Evolutionary conservation across 345 rosid genomes (phyloP), one percentile per base, ranked within the genome.

Genomic region (Euclidium syriacum): DNA sequence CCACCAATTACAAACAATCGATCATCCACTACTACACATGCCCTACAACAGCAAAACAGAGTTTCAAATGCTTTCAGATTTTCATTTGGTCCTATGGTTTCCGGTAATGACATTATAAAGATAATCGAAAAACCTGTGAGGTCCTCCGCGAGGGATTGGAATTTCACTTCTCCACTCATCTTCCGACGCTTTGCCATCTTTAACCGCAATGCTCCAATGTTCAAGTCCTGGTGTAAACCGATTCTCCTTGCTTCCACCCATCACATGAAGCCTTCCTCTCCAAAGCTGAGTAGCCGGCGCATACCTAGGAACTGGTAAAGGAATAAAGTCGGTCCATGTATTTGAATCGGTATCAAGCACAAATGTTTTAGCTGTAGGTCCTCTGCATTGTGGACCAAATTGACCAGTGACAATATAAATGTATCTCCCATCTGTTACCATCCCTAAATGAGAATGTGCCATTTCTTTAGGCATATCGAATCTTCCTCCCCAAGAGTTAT

Each of bases 371-470:
- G 97, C 83, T 26, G 95, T 90, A 55, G 99, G 88, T 0, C 96
- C 96, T 73, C 97, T 81, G 60, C 97, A 90, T 58, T 94, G 96
- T 35, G 99, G 99, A 71, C 97, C 97, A 73, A 81, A 85, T 54
- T 94, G 98, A 52, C 98, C 98, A 0, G 85, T 79, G 26, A 92
- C 88, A 23, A 87, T 64, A 55, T 89, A 92, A 19, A 92, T 85
- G 70, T 80, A 90, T 62, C 95, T 68, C 65, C 97, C 97, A 77
- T 94, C 97, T 0, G 96, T 85, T 15, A 78, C 97, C 99, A 94
- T 90, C 70, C 97, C 99, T 76, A 94, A 87, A 67, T 94, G 97
- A 9, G 99, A 94, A 78, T 94, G 99, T 10, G 97, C 97, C 99
- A 94, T 94, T 72, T 90, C 95, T 73, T 85, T 90, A 2, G 99